These are phyloP conservation scores for Eucalyptus camaldulensis DNA, from an alignment of 345 rosid genomes.

Conservation along the genomic window DNA sequence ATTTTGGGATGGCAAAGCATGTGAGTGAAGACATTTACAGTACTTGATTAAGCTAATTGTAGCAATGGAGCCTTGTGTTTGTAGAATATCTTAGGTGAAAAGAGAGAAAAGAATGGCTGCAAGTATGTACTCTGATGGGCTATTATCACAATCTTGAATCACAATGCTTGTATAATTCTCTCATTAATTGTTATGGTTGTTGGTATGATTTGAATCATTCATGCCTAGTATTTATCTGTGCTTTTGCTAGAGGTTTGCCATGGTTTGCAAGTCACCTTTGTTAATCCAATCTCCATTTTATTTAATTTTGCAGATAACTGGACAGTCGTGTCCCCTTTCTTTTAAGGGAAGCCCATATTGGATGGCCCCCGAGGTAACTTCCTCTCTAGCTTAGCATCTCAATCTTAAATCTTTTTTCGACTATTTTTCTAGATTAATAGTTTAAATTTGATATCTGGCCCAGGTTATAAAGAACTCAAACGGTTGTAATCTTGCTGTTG, in stretches of 20 bases:
- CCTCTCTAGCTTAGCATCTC: background rate
- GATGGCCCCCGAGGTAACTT: slow-evolving; percentile 84
- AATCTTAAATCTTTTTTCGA: background rate
- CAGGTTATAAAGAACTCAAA: slow-evolving; percentile 58
- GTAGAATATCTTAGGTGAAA: background rate
- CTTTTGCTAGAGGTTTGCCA: background rate
- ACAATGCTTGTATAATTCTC: background rate
- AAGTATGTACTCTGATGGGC: background rate
- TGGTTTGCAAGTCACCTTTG: background rate
- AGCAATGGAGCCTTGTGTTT: background rate
- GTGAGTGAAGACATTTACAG: slow-evolving; percentile 19
- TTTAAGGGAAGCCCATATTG: slow-evolving; percentile 84
- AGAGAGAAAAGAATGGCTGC: background rate
- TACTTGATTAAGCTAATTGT: background rate
- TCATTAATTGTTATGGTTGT: background rate
- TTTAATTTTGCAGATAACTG: slow-evolving; percentile 45
- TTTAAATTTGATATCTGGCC: background rate
- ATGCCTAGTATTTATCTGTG: background rate
- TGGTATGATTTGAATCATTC: background rate
- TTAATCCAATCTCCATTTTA: background rate
- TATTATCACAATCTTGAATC: background rate
- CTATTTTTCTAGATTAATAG: background rate
- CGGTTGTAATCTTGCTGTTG: slow-evolving; percentile 68
- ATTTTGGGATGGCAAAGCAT: slow-evolving; percentile 89
- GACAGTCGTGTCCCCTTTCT: slow-evolving; percentile 69